Evolutionary conservation across 768 basidiomycete species (phyloP), one percentile per base, ranked within the genome.

Genomic region (Russula emetica): DNA sequence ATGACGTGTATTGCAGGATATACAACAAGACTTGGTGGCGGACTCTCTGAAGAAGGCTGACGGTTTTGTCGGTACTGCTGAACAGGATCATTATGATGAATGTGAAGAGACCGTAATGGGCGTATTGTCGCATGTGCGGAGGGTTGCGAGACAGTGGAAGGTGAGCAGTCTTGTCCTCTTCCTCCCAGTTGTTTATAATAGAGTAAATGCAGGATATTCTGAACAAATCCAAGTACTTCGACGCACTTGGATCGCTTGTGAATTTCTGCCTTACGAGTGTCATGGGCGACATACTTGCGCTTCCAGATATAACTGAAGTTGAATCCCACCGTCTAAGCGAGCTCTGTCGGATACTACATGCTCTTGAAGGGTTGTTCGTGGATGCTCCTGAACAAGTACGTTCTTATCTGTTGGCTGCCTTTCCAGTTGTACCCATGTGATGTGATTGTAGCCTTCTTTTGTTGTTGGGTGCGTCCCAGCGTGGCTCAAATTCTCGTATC

Each of bases 401-500:
- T 61, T 38, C 42, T 60, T 36, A 44, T 34, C 16, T 36, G 55
- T 50, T 38, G 24, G 22, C 32, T 47, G 22, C 56, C 38, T 32
- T 20, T n/a, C 10, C 54, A 67, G 36, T 67, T 16, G 49, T 50
- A 20, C 55, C 9, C 40, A 65, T 26, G 10, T 20, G 13, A 65
- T 26, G 10, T 20, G 13, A 5, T 22, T 69, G 26, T 67, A 89
- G 83, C 80, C 87, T 22, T 88, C 91, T 0, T 85, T 89, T 54
- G 85, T 92, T 8, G 88, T 88, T 0, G 85, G 85, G 0, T 92
- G 92, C 67, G 91, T 95, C n/a, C 89, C 92, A 1, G 87, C 85
- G 14, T 98, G 95, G 95, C 79, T 97, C 69, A 96, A 96, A 74
- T 96, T 92, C 74, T 93, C 90, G 22, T 98, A 98, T 74, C 80